Evolutionary conservation across 352 stramenopile species (phyloP).

Genomic region (Bremia lactucae): DNA sequence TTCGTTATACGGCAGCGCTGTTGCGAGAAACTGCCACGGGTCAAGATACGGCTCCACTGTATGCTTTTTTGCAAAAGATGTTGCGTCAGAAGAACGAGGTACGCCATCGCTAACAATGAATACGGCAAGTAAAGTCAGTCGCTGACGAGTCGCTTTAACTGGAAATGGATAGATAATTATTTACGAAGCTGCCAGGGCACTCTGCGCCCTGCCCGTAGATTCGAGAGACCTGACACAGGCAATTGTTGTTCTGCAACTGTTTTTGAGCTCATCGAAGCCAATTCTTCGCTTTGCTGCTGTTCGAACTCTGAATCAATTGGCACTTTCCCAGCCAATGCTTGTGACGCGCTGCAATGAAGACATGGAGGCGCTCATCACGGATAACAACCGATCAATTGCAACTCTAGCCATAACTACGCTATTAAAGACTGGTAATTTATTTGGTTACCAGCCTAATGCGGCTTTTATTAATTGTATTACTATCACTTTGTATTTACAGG

Average conservation of each 20-base stretch:
- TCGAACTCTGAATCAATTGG: constrained; percentile 90
- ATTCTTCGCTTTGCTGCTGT: constrained; percentile 95
- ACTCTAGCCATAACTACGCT: constrained; percentile 98
- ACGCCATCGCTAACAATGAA: neutral
- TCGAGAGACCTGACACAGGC: constrained; percentile 92
- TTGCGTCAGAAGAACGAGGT: constrained; percentile 93
- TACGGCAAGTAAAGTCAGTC: neutral
- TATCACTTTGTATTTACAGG: constrained; percentile 37
- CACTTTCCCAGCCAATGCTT: constrained; percentile 87
- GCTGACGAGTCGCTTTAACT: neutral
- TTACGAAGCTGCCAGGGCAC: constrained; percentile 94
- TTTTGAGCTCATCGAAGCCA: constrained; percentile 91
- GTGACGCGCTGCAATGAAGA: constrained; percentile 98
- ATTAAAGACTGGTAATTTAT: constrained; percentile 96
- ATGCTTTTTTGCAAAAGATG: constrained; percentile 92
- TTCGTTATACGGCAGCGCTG: constrained; percentile 93
- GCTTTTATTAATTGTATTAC: constrained; percentile 2
- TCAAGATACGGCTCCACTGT: constrained; percentile 67
- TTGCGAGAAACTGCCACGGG: constrained; percentile 82
- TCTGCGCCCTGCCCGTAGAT: constrained; percentile 94
- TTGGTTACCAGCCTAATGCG: too few relatives aligned
- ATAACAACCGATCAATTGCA: constrained; percentile 96
- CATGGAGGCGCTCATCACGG: constrained; percentile 94
- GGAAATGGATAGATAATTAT: constrained; percentile 91
- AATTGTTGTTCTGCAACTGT: constrained; percentile 95